Percentiles rank a stretch among this genome's conserved stretches.
These are phyloP conservation scores for Intubia oerlemansii DNA, from an alignment of 2,329 filamentous ascomycete species.

Conservation along the genomic window DNA sequence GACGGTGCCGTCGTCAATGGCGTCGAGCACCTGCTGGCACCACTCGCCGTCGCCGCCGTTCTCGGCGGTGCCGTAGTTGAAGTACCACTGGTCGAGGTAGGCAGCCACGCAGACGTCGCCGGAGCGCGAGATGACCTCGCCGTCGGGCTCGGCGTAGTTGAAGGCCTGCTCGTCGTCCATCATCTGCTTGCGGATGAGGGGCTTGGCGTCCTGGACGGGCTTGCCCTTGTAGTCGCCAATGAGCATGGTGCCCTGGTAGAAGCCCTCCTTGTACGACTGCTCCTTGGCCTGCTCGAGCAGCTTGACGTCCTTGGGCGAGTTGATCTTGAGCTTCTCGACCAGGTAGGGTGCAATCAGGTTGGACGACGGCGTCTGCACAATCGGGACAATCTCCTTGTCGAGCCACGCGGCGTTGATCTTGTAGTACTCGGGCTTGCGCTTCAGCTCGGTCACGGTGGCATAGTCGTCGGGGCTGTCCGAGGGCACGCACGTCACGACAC, in stretches of 20 bases:
- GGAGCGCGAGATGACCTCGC: conserved; percentile 69
- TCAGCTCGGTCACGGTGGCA: conserved; percentile 67
- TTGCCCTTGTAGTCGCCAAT: conserved; percentile 76
- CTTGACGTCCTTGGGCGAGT: conserved; percentile 83
- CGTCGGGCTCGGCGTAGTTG: conserved; percentile 82
- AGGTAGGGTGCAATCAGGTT: conserved; percentile 66
- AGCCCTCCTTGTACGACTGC: conserved; percentile 89
- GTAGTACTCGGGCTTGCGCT: conserved; percentile 92
- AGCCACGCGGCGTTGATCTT: conserved; percentile 95
- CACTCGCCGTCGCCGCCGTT: conserved; percentile 55
- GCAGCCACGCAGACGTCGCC: conserved; percentile 51
- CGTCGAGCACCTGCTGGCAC: conserved; percentile 53
- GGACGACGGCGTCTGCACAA: conserved; percentile 69
- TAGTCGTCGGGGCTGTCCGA: conserved; percentile 94
- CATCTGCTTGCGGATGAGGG: conserved; percentile 57
- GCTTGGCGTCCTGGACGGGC: conserved; percentile 64
- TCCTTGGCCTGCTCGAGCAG: conserved; percentile 89
- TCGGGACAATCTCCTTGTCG: conserved; percentile 68
- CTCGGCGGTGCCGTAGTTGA: conserved; percentile 44
- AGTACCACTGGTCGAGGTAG: conserved; percentile 90
- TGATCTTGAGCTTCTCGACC: conserved; percentile 86
- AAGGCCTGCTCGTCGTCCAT: conserved; percentile 65
- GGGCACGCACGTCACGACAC: conserved; percentile 87
- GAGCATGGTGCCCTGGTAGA: conserved; percentile 83
- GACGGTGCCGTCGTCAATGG: conserved; percentile 45